These are phyloP conservation scores for Saksenaea oblongispora DNA, from an alignment of 371 early-diverging fungal species.

Conservation along the genomic window DNA sequence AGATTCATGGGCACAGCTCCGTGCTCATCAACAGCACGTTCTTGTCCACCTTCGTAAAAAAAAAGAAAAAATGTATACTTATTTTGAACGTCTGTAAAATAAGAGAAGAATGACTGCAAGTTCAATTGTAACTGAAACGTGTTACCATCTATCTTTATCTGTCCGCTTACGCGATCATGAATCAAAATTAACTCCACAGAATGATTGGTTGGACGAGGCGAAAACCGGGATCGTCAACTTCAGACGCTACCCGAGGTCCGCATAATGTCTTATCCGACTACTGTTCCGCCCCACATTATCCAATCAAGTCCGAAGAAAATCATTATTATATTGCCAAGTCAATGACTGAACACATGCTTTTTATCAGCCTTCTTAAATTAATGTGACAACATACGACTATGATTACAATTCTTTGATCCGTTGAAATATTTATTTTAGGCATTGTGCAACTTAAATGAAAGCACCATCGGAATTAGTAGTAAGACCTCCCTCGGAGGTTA, in stretches of 20 bases:
- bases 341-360: not conserved
- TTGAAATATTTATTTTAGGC: not conserved
- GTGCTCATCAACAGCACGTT: too few relatives aligned
- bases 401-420: not conserved
- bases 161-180: not conserved
- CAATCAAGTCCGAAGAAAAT: not conserved
- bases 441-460: not conserved
- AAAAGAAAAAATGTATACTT: too few relatives aligned
- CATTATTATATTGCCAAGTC: not conserved
- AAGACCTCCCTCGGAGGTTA: not conserved
- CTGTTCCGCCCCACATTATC: not conserved
- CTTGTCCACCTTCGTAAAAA: too few relatives aligned
- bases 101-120: too few relatives aligned
- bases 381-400: not conserved
- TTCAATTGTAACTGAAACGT: not conserved
- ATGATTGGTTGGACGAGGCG: not conserved
- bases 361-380: not conserved
- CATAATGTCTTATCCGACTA: conserved; percentile 1
- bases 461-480: not conserved
- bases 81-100: too few relatives aligned
- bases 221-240: conserved; percentile 1
- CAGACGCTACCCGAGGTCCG: conserved; percentile 1
- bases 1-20: too few relatives aligned
- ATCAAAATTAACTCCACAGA: not conserved
- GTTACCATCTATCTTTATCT: not conserved